These are phyloP conservation scores for Cyberlindnera xishuangbannaensis DNA, from an alignment of 805 yeast genomes.

Conservation along the genomic window DNA sequence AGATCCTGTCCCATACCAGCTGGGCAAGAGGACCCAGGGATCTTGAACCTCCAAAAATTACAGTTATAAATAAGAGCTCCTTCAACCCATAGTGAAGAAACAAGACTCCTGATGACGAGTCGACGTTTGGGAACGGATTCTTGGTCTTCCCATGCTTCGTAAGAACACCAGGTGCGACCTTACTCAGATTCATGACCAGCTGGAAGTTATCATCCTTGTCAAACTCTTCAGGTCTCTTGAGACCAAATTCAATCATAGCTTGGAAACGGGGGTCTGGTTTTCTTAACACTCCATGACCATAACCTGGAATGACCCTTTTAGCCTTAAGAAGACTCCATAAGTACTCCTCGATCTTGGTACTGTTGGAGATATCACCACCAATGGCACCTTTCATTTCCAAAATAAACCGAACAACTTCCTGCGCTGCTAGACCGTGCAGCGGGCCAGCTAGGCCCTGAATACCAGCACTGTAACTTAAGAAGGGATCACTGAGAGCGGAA, in stretches of 20 bases:
- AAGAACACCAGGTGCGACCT: constrained; percentile 70
- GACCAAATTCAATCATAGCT: constrained; percentile 68
- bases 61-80: constrained; percentile 72
- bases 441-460: constrained; percentile 84
- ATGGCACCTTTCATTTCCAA: constrained; percentile 52
- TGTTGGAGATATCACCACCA: constrained; percentile 24
- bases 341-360: constrained; percentile 54
- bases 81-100: constrained; percentile 76
- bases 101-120: constrained; percentile 71
- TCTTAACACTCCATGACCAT: constrained; percentile 84
- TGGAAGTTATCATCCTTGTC: constrained; percentile 58
- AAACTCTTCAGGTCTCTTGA: constrained; percentile 45
- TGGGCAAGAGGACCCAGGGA: constrained; percentile 76
- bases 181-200: constrained; percentile 59
- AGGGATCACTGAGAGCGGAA: constrained; percentile 73
- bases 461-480: constrained; percentile 71
- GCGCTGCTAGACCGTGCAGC: constrained; percentile 80
- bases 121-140: constrained; percentile 84
- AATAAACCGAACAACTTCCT: constrained; percentile 75
- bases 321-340: constrained; percentile 67
- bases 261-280: constrained; percentile 77
- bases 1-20: constrained; percentile 70
- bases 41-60: constrained; percentile 77
- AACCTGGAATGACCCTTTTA: constrained; percentile 81
- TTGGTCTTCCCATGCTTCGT: constrained; percentile 78